A percentile compares a stretch with the other conserved stretches of the same genome.
Evolutionary conservation across 257 asterid genomes (phyloP).

Genomic region (Leptodermis oblonga): DNA sequence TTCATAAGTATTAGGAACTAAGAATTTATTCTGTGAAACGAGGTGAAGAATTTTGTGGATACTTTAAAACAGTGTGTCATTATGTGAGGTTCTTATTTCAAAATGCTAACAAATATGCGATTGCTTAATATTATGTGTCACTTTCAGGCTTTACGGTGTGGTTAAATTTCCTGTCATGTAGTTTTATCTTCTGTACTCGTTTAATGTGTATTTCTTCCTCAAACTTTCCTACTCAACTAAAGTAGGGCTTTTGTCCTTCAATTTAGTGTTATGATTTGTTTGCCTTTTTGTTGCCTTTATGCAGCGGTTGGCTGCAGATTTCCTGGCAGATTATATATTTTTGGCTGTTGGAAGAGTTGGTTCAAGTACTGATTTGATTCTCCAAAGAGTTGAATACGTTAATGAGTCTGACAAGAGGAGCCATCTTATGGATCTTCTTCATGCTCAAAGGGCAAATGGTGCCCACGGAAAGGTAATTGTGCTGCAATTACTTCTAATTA

Average conservation of each 20-base stretch:
- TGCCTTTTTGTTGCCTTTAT: conserved; percentile 20
- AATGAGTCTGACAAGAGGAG: conserved; percentile 94
- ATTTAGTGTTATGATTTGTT: not conserved
- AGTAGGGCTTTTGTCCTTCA: not conserved
- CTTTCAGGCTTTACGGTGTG: not conserved
- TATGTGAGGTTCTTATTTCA: not conserved
- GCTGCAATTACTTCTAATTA: not conserved
- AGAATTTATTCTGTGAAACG: not conserved
- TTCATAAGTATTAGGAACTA: no score
- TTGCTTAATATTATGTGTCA: not conserved
- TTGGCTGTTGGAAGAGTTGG: conserved; percentile 99
- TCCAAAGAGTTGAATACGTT: conserved; percentile 93
- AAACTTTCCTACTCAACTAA: not conserved
- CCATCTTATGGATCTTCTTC: conserved; percentile 96
- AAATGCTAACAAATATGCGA: not conserved
- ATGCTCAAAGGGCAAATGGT: conserved; percentile 80
- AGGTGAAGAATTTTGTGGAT: not conserved
- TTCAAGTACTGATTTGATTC: conserved; percentile 94
- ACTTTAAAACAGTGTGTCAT: not conserved
- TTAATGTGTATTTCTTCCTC: not conserved
- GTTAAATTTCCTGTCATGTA: not conserved
- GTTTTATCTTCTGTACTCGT: not conserved
- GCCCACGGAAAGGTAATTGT: conserved; percentile 68
- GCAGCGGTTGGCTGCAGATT: conserved; percentile 93
- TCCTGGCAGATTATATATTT: conserved; percentile 68